phyloP scores from a whole-genome alignment of 768 basidiomycete species.

The Kondoa subrosea region DNA sequence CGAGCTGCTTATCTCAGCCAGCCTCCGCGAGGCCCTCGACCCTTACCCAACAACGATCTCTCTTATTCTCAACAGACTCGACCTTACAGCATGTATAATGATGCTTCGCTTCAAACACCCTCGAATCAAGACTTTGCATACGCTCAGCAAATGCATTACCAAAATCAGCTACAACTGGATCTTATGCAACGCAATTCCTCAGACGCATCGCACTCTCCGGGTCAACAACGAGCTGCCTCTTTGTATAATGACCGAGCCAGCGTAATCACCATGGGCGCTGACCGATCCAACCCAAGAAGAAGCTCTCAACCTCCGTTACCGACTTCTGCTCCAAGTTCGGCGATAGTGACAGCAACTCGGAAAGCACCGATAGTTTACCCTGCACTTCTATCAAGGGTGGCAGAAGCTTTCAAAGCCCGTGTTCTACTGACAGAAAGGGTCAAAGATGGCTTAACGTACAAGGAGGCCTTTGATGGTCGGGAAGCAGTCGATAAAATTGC shows the following conservation, averaged over 20 bases:
- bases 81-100: background rate
- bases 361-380: constrained; percentile 62
- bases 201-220: background rate
- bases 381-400: constrained; percentile 85
- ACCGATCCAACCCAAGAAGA: no score
- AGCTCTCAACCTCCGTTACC: background rate
- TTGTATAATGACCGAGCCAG: background rate
- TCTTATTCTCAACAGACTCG: background rate
- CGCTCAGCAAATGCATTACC: background rate
- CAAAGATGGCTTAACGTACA: constrained; percentile 93
- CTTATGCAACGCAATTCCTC: background rate
- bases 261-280: background rate
- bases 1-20: background rate
- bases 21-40: background rate
- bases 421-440: constrained; percentile 57
- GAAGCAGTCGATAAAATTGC: constrained; percentile 94
- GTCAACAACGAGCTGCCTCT: background rate
- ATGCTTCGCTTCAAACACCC: background rate
- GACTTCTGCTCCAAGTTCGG: background rate
- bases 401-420: constrained; percentile 75
- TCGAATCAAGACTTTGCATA: background rate
- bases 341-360: constrained; percentile 1
- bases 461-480: constrained; percentile 87
- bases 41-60: background rate
- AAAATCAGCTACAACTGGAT: background rate